These are phyloP conservation scores for Aspergillus egyptiacus DNA, from an alignment of 495 filamentous ascomycete genomes.

Conservation along the genomic window DNA sequence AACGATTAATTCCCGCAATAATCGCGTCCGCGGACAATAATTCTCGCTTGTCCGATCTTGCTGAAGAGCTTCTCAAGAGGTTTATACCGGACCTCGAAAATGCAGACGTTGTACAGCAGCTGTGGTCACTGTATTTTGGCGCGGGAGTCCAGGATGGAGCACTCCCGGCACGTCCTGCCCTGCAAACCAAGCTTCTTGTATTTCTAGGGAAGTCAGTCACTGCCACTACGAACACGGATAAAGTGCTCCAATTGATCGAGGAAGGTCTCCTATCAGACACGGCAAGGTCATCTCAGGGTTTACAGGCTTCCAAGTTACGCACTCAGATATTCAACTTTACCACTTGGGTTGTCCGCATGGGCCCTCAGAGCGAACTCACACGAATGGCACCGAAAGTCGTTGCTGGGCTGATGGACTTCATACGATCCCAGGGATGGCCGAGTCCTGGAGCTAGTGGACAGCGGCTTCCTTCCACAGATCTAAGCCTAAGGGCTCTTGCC, in stretches of 20 bases:
- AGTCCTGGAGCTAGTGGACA: conserved; percentile 45
- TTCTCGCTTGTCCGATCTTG: conserved; percentile 69
- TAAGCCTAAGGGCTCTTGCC: conserved; percentile 63
- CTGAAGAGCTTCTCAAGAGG: conserved; percentile 80
- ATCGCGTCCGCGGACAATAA: conserved; percentile 78
- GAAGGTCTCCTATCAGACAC: conserved; percentile 49
- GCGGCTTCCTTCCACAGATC: conserved; percentile 49
- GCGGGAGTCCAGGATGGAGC: conserved; percentile 33
- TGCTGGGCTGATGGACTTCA: conserved; percentile 62
- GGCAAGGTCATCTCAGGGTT: conserved; percentile 48
- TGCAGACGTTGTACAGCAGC: conserved; percentile 47
- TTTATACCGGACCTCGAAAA: conserved; percentile 64
- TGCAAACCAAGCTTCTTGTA: conserved; percentile 68
- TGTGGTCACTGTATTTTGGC: conserved; percentile 68
- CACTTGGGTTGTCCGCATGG: conserved; percentile 79
- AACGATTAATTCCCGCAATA: conserved; percentile 76
- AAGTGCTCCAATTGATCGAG: conserved; percentile 65
- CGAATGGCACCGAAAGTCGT: conserved; percentile 66
- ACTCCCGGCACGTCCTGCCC: conserved; percentile 54
- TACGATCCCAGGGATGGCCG: conserved; percentile 81
- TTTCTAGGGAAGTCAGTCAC: conserved; percentile 70
- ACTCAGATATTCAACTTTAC: conserved; percentile 83
- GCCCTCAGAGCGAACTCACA: conserved; percentile 50
- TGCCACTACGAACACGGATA: conserved; percentile 56
- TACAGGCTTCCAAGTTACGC: conserved; percentile 69